Evolutionary conservation across 2,329 filamentous ascomycete genomes (phyloP).

Genomic region (Fusarium brevicatenulatum): DNA sequence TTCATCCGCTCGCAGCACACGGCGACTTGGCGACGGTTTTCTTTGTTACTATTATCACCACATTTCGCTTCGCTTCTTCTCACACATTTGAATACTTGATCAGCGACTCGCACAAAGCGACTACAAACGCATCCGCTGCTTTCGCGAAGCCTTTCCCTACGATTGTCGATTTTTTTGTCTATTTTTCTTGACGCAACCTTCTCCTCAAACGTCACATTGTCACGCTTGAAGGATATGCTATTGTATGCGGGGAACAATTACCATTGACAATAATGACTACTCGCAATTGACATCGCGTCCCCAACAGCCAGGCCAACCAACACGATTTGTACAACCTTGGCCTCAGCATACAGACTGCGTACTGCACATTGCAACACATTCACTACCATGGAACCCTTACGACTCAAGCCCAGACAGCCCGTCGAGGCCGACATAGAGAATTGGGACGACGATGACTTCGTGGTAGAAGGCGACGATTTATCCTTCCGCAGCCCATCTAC

Average conservation of each 20-base stretch:
- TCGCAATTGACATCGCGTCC: constrained; percentile 43
- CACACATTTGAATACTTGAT: constrained; percentile 25
- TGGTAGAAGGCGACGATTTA: constrained; percentile 75
- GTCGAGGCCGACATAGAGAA: constrained; percentile 74
- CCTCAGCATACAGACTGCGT: constrained; percentile 19
- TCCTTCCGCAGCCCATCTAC: constrained; percentile 65
- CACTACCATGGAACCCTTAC: constrained; percentile 63
- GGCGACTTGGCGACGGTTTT: constrained; percentile 22
- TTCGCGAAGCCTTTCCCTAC: constrained; percentile 15
- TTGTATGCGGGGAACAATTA: constrained; percentile 38
- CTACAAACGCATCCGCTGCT: constrained; percentile 12
- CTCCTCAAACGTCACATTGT: constrained; percentile 1
- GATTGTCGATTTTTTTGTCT: constrained; percentile 22
- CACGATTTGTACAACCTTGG: constrained; percentile 23
- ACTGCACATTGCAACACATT: constrained; percentile 16
- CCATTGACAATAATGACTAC: constrained; percentile 45
- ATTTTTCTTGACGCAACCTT: constrained; percentile 1
- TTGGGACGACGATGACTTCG: constrained; percentile 82
- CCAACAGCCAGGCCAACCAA: constrained; percentile 30
- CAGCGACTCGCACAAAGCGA: constrained; percentile 15
- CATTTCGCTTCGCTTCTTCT: constrained; percentile 28
- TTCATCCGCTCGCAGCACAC: constrained; percentile 11
- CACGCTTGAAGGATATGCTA: constrained; percentile 39
- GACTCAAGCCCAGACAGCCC: constrained; percentile 63
- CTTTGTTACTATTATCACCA: constrained; percentile 25